These are phyloP conservation scores for Canavalia gladiata DNA, from an alignment of 306 rosid species.

Conservation along the genomic window DNA sequence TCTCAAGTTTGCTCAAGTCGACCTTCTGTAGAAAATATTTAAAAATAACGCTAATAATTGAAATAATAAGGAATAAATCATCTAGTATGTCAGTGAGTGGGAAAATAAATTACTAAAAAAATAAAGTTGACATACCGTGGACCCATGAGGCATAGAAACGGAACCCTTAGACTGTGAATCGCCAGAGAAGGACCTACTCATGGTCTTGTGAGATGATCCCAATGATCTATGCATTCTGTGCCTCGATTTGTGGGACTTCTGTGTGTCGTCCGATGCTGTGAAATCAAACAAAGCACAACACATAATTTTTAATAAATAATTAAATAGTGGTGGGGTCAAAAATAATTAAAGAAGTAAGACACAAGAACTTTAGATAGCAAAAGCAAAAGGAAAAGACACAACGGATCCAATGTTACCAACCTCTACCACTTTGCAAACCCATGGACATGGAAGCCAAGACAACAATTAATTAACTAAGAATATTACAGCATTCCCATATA, in stretches of 20 bases:
- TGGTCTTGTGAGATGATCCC: slow-evolving; percentile 88
- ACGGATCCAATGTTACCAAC: slow-evolving; percentile 74
- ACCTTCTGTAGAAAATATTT: slow-evolving; percentile 68
- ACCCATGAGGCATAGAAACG: slow-evolving; percentile 76
- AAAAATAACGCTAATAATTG: neutral
- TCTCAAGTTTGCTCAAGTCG: slow-evolving; percentile 91
- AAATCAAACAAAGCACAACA: slow-evolving; percentile 53
- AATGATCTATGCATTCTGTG: slow-evolving; percentile 84
- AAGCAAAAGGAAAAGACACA: slow-evolving; percentile 63
- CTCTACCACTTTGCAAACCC: slow-evolving; percentile 46
- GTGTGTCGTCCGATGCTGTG: slow-evolving; percentile 92
- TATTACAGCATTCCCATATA: neutral
- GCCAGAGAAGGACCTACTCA: slow-evolving; percentile 90
- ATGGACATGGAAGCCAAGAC: slow-evolving; percentile 32
- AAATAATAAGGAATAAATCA: slow-evolving; percentile 42
- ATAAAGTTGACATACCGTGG: slow-evolving; percentile 67
- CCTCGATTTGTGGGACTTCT: slow-evolving; percentile 91
- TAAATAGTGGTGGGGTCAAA: slow-evolving; percentile 56
- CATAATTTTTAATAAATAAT: neutral
- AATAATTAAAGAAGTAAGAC: slow-evolving; percentile 50
- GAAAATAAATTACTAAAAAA: slow-evolving; percentile 29
- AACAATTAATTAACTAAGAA: slow-evolving; percentile 29
- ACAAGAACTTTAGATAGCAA: slow-evolving; percentile 45
- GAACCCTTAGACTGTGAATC: slow-evolving; percentile 95
- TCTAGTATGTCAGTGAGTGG: slow-evolving; percentile 31